phyloP scores from a whole-genome alignment of 2,329 filamentous ascomycete species.

The Cryphonectria radicalis region DNA sequence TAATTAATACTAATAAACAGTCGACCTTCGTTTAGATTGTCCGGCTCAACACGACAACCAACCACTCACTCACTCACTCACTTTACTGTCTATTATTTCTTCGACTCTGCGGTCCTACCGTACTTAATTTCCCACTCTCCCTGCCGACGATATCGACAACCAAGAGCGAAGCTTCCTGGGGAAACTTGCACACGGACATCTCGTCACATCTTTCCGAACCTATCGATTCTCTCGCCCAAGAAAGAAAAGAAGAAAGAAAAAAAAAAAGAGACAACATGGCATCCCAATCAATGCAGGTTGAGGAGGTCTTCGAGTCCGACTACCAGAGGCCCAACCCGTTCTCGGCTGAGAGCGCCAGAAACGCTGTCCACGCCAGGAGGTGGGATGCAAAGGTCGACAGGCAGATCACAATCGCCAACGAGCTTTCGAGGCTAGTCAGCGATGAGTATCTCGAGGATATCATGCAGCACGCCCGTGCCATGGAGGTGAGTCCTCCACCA shows the following conservation, averaged over 20 bases:
- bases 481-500: constrained; percentile 69
- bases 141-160: constrained; percentile 18
- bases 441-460: constrained; percentile 96
- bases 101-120: neutral
- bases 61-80: too few species aligned
- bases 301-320: constrained; percentile 30
- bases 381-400: constrained; percentile 55
- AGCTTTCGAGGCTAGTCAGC: constrained; percentile 81
- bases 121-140: constrained; percentile 38
- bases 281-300: constrained; percentile 40
- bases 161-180: constrained; percentile 55
- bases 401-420: constrained; percentile 86
- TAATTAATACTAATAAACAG: constrained; percentile 62
- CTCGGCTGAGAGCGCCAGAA: constrained; percentile 29
- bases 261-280: constrained; percentile 38
- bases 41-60: constrained; percentile 36
- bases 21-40: constrained; percentile 48
- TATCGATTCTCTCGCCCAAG: constrained; percentile 12
- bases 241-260: constrained; percentile 30
- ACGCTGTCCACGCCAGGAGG: constrained; percentile 28
- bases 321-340: constrained; percentile 27
- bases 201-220: constrained; percentile 10
- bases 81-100: neutral
- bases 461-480: constrained; percentile 89
- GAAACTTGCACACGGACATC: constrained; percentile 43